Conservation (phyloP, 805 yeast species). For the Yamadazyma endophytica region DNA sequence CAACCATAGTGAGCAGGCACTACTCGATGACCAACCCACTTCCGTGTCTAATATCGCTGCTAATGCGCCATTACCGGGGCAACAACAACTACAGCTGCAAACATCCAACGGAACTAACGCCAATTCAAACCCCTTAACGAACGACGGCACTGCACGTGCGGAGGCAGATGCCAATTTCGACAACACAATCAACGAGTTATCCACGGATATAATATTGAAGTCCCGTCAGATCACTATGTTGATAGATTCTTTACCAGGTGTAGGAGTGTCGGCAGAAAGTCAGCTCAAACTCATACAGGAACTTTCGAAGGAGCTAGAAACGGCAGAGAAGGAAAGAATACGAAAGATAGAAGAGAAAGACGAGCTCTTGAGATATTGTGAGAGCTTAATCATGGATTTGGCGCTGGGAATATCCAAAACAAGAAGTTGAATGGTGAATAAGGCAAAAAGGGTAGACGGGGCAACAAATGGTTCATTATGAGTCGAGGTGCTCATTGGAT, state of each 20-base stretch:
- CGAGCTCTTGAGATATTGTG: constrained; percentile 55
- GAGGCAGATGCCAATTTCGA: constrained; percentile 21
- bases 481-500: too few species aligned
- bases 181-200: constrained; percentile 65
- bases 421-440: constrained; percentile 5
- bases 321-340: constrained; percentile 55
- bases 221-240: constrained; percentile 82
- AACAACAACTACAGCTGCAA: constrained; percentile 9
- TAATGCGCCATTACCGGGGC: constrained; percentile 47
- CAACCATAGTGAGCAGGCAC: constrained; percentile 32
- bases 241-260: constrained; percentile 89
- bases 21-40: constrained; percentile 61
- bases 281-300: constrained; percentile 63
- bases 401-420: constrained; percentile 52
- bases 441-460: not conserved
- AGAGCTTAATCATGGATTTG: constrained; percentile 58
- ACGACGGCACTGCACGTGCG: constrained; percentile 7
- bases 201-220: constrained; percentile 80
- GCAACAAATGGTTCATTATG: too few species aligned
- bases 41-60: constrained; percentile 63
- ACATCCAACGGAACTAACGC: constrained; percentile 5
- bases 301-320: constrained; percentile 57
- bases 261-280: constrained; percentile 73
- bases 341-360: constrained; percentile 63
- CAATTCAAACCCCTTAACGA: constrained; percentile 12